These are phyloP conservation scores for Pichia sp. DNA, from an alignment of 1,139 yeast species.

Conservation along the genomic window DNA sequence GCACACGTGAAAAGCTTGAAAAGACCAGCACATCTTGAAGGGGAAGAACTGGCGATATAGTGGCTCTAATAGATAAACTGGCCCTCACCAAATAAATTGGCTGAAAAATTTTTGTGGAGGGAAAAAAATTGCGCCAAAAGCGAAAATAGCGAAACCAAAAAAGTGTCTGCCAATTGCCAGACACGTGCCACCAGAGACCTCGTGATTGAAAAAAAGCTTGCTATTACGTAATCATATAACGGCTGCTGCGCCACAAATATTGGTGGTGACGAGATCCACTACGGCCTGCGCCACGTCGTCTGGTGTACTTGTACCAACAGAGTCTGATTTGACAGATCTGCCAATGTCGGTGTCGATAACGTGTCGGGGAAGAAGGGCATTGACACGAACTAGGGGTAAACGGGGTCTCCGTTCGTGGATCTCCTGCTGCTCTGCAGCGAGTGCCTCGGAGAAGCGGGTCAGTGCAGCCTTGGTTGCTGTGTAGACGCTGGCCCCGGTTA, in stretches of 20 bases:
- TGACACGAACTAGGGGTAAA: slow-evolving; percentile 43
- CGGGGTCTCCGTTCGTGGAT: slow-evolving; percentile 24
- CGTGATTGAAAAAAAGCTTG: not conserved
- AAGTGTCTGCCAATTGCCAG: not conserved
- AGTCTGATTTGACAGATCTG: slow-evolving; percentile 24
- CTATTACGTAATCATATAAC: not conserved
- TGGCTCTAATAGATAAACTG: not conserved
- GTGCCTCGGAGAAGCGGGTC: slow-evolving; percentile 57
- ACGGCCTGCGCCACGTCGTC: slow-evolving; percentile 7
- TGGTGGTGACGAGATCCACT: not conserved
- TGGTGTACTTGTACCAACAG: not conserved
- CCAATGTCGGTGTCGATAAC: slow-evolving; percentile 75
- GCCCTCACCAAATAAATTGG: not conserved
- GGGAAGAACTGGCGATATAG: not conserved
- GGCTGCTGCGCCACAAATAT: not conserved
- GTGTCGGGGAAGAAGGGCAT: slow-evolving; percentile 69
- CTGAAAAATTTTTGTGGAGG: slow-evolving; percentile 3
- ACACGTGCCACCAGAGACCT: slow-evolving; percentile 1
- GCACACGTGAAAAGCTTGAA: not conserved
- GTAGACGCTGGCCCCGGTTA: slow-evolving; percentile 70
- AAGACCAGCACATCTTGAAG: not conserved
- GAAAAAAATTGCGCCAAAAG: not conserved
- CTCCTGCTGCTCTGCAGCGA: slow-evolving; percentile 58
- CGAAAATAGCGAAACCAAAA: not conserved
- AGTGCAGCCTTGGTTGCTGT: slow-evolving; percentile 80